These are phyloP conservation scores for Solanum chiquidenum DNA, from an alignment of 257 asterid genomes.

Conservation along the genomic window DNA sequence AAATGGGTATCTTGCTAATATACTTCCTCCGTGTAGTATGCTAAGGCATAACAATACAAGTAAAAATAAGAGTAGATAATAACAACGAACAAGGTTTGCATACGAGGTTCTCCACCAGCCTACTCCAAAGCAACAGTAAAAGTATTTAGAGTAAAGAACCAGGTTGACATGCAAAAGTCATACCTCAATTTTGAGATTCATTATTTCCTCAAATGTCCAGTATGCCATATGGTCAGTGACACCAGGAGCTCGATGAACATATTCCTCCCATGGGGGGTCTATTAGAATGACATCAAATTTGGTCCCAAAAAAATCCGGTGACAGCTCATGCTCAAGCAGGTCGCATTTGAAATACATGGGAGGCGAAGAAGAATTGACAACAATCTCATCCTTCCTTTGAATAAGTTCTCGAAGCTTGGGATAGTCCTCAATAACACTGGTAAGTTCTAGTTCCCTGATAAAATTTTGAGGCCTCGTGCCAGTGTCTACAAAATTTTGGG, in stretches of 20 bases:
- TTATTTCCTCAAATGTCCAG: slow-evolving; percentile 92
- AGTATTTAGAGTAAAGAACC: not conserved
- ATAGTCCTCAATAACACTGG: slow-evolving; percentile 97
- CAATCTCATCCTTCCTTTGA: slow-evolving; percentile 94
- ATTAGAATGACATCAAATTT: slow-evolving; percentile 96
- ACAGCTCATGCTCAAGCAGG: slow-evolving; percentile 68
- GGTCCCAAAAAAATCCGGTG: slow-evolving; percentile 83
- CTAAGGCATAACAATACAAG: not conserved
- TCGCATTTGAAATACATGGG: slow-evolving; percentile 93
- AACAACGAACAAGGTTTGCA: not conserved
- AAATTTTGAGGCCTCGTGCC: slow-evolving; percentile 97
- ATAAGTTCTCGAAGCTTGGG: slow-evolving; percentile 97
- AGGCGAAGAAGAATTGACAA: slow-evolving; percentile 63
- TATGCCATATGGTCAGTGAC: slow-evolving; percentile 88
- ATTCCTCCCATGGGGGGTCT: slow-evolving; percentile 99
- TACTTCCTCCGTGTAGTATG: not conserved
- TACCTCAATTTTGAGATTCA: slow-evolving; percentile 98
- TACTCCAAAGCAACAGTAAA: not conserved
- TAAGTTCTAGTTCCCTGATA: slow-evolving; percentile 94
- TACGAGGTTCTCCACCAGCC: not conserved
- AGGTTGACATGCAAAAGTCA: not conserved
- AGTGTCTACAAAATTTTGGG: slow-evolving; percentile 98
- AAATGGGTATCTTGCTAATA: not conserved
- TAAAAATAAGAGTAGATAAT: not conserved
- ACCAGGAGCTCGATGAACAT: slow-evolving; percentile 99